Base-by-base conservation (phyloP, 2,329 filamentous ascomycete species). In the Fusarium pseudocircinatum region DNA sequence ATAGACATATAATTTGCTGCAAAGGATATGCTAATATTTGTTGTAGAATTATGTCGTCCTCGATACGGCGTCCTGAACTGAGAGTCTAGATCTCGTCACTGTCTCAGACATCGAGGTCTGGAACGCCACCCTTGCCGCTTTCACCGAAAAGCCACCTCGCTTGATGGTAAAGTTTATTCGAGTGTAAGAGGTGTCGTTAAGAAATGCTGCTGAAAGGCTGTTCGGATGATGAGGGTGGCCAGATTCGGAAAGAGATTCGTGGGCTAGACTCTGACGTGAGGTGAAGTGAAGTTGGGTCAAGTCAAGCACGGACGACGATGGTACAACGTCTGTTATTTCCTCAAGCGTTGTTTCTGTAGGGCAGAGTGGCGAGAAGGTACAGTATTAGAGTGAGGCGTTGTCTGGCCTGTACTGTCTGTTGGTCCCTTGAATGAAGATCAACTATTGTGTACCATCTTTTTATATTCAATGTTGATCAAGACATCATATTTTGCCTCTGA, bases 21-120 rank as follows among this genome's bases (percentile, higher is more conserved):
- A 37, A n/a, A 43, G 20, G 32, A 7, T 24, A 20, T 4, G 49
- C 16, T 16, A 2, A 15, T 6, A 15, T n/a, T 2, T 53, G 66
- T 43, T 36, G 16, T 43, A 40, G 22, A 40, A 53, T 69, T 69
- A 37, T 59, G 59, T 65, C 66, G 20, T 39, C 50, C 36, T n/a
- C 13, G 24, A 18, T 34, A 54, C 39, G 46, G 52, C 66, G 57
- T 40, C n/a, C 16, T n/a, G 18, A 26, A 18, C 1, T 30, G 1
- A 36, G 20, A 44, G 70, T 24, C 52, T 59, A 57, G 70, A 63
- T 59, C 43, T n/a, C 36, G 46, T 30, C 16, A 40, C n/a, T 47
- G 39, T 62, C 67, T 69, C 24, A 73, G 67, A 74, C 47, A 59
- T 30, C 20, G 46, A 46, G 40, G n/a, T 28, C 18, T 43, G 53